Conservation (phyloP, 164 flowering plant genomes). For the Malania oleifera region DNA sequence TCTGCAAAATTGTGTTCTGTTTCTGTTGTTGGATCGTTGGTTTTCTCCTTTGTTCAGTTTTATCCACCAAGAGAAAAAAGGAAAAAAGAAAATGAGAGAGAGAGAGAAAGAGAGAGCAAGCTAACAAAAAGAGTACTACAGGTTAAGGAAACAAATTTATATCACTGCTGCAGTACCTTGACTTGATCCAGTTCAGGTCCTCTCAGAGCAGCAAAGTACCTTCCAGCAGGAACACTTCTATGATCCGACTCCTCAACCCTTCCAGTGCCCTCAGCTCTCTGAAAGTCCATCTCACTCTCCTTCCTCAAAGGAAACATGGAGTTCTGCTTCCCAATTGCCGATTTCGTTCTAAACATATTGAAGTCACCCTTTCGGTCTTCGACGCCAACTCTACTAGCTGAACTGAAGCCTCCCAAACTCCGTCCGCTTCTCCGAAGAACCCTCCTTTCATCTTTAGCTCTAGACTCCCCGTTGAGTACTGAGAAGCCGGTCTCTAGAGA, state of each 20-base stretch:
- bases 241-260: conserved; percentile 42
- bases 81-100: no score
- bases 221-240: conserved; percentile 79
- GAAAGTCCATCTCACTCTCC: conserved; percentile 36
- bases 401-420: conserved; percentile 69
- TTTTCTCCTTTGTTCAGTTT: no score
- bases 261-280: conserved; percentile 20
- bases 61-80: no score
- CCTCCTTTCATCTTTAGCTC: conserved; percentile 34
- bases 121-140: no score
- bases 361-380: conserved; percentile 70
- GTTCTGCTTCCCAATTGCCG: conserved; percentile 56
- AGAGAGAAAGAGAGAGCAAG: no score
- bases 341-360: conserved; percentile 75
- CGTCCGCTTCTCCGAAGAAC: conserved; percentile 61
- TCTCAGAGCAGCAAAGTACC: conserved; percentile 91
- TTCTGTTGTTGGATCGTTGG: no score
- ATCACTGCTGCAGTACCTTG: conserved; percentile 54
- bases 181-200: conserved; percentile 96
- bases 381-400: conserved; percentile 20
- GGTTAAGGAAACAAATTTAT: no score
- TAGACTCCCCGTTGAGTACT: conserved; percentile 43
- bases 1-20: no score
- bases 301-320: conserved; percentile 47
- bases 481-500: conserved; percentile 92